These are phyloP conservation scores for Yarrowia sp. DNA, from an alignment of 805 yeast species.

Conservation along the genomic window DNA sequence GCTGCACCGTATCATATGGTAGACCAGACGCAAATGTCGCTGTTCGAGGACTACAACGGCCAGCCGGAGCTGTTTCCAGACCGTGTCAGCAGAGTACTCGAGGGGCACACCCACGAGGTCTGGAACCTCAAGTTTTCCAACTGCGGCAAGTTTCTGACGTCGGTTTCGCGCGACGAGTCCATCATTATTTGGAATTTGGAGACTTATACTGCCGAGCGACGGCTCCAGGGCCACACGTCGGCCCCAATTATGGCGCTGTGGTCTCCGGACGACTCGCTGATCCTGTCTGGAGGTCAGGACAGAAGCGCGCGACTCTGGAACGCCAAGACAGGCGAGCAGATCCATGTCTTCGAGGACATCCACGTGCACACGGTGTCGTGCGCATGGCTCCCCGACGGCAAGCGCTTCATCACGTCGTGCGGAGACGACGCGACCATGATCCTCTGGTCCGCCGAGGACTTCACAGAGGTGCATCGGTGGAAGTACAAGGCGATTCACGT, in stretches of 20 bases:
- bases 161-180: slow-evolving; percentile 67
- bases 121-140: slow-evolving; percentile 83
- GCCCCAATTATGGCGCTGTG: slow-evolving; percentile 48
- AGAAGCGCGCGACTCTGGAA: slow-evolving; percentile 70
- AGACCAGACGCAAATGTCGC: slow-evolving; percentile 26
- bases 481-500: slow-evolving; percentile 61
- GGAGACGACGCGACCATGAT: slow-evolving; percentile 46
- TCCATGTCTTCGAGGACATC: slow-evolving; percentile 30
- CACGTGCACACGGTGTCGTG: slow-evolving; percentile 47
- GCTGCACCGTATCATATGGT: slow-evolving; percentile 34
- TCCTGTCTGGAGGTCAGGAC: slow-evolving; percentile 74
- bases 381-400: slow-evolving; percentile 64
- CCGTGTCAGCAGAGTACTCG: slow-evolving; percentile 46
- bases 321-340: slow-evolving; percentile 43
- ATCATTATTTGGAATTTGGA: slow-evolving; percentile 64
- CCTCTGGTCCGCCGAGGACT: slow-evolving; percentile 44
- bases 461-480: slow-evolving; percentile 38
- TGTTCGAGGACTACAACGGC: slow-evolving; percentile 38
- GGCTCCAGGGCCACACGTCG: slow-evolving; percentile 38
- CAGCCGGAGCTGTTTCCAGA: slow-evolving; percentile 36
- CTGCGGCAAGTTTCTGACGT: slow-evolving; percentile 70
- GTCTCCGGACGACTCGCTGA: slow-evolving; percentile 65
- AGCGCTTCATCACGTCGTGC: slow-evolving; percentile 65
- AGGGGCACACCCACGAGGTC: slow-evolving; percentile 66
- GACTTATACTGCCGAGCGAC: slow-evolving; percentile 37